These are phyloP conservation scores for Lipomyces oligophaga DNA, from an alignment of 805 yeast species.

Conservation along the genomic window DNA sequence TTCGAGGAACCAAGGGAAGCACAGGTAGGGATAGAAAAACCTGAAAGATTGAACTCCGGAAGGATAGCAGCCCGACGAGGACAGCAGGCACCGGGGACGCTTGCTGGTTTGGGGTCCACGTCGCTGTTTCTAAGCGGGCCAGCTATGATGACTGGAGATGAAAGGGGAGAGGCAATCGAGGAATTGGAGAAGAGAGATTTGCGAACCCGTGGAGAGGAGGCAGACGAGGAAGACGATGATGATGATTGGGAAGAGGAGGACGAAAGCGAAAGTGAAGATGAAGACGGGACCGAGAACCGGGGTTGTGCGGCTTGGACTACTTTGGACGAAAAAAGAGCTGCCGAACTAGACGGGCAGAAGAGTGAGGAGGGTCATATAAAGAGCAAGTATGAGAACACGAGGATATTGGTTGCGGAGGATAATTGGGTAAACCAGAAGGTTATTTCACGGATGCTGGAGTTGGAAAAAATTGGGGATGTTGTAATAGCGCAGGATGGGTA, in stretches of 20 bases:
- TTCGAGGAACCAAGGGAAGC: background rate
- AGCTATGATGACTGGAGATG: background rate
- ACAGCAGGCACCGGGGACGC: conserved; percentile 8
- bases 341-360: too few species aligned
- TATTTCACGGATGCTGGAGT: conserved; percentile 75
- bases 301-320: too few species aligned
- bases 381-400: too few species aligned
- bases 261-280: background rate
- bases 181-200: too few species aligned
- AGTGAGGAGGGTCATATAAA: too few species aligned
- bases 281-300: too few species aligned
- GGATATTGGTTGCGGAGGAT: conserved; percentile 87
- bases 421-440: conserved; percentile 93
- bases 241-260: too few species aligned
- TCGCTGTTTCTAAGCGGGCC: conserved; percentile 16
- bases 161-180: too few species aligned
- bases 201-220: too few species aligned
- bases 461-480: conserved; percentile 73
- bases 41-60: too few species aligned
- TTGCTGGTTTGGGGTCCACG: conserved; percentile 19
- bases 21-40: background rate
- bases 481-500: conserved; percentile 85
- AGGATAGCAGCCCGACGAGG: background rate
- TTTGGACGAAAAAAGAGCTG: too few species aligned
- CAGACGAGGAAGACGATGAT: too few species aligned